Evolutionary conservation across 192 early-diverging fungal species (phyloP).

Genomic region (Coemansia sp.): DNA sequence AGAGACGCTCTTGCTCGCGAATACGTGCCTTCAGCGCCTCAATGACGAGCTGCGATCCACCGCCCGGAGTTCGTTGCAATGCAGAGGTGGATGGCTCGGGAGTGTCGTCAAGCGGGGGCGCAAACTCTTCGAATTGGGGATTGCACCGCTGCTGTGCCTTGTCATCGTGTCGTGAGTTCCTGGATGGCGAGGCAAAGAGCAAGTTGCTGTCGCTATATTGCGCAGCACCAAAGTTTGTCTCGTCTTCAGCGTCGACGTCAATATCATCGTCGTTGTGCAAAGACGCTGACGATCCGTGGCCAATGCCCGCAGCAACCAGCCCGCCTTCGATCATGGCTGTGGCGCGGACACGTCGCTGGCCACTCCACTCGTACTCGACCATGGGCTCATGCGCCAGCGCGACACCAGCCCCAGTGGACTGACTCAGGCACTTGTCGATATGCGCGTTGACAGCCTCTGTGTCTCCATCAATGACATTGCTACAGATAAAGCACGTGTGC

Average conservation of each 20-base stretch:
- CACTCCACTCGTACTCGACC: constrained; percentile 82
- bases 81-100: not conserved
- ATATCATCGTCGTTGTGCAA: constrained; percentile 69
- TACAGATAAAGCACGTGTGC: constrained; percentile 30
- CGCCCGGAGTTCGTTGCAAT: not conserved
- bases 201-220: constrained; percentile 77
- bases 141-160: constrained; percentile 45
- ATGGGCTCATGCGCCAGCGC: constrained; percentile 33
- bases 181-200: constrained; percentile 9
- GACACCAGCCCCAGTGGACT: not conserved
- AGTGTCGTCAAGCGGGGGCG: not conserved
- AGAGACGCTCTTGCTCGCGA: constrained; percentile 58
- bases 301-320: constrained; percentile 11
- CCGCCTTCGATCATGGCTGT: constrained; percentile 82
- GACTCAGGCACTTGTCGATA: constrained; percentile 69
- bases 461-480: constrained; percentile 29
- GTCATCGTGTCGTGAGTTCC: constrained; percentile 25
- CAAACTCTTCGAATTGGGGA: constrained; percentile 22
- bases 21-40: constrained; percentile 75
- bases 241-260: constrained; percentile 73
- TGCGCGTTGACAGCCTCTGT: constrained; percentile 67
- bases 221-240: constrained; percentile 64
- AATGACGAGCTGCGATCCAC: constrained; percentile 63
- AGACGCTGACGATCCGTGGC: constrained; percentile 40
- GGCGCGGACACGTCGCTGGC: constrained; percentile 73